phyloP scores from a whole-genome alignment of 1,284 basidiomycete genomes.

The Ceratobasidium sp. region DNA sequence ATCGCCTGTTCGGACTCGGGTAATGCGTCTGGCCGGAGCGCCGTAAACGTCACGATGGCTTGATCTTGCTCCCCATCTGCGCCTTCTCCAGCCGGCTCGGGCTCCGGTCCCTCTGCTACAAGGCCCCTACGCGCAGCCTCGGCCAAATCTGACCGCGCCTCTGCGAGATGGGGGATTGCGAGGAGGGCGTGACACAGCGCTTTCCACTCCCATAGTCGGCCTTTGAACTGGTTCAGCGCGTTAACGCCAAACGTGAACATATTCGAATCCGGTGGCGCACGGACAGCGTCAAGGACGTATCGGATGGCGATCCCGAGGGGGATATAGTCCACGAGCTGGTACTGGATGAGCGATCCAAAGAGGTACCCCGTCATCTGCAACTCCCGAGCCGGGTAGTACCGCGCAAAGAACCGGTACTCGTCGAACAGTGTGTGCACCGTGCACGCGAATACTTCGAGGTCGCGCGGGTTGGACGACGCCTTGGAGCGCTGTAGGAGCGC shows the following conservation, averaged over 20 bases:
- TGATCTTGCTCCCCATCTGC: conserved; percentile 42
- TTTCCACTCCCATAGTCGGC: conserved; percentile 91
- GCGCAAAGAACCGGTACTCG: conserved; percentile 99
- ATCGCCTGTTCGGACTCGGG: conserved; percentile 66
- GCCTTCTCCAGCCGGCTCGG: conserved; percentile 32
- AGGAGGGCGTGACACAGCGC: conserved; percentile 91
- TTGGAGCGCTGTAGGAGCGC: conserved; percentile 87
- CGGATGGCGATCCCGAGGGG: conserved; percentile 97
- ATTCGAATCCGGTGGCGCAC: conserved; percentile 89
- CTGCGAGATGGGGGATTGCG: conserved; percentile 86
- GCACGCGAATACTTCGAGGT: conserved; percentile 97
- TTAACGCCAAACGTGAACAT: conserved; percentile 97
- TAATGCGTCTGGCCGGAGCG: conserved; percentile 74
- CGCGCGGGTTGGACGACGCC: conserved; percentile 81
- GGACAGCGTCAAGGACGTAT: conserved; percentile 94
- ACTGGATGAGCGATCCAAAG: conserved; percentile 96
- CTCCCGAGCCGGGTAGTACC: conserved; percentile 93
- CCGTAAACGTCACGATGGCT: conserved; percentile 69
- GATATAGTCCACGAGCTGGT: conserved; percentile 93
- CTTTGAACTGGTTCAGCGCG: conserved; percentile 89
- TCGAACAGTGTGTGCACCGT: conserved; percentile 99
- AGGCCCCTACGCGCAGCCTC: conserved; percentile 74
- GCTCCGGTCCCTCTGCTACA: conserved; percentile 53
- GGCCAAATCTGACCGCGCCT: conserved; percentile 88
- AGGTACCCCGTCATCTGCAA: conserved; percentile 96